phyloP scores from a whole-genome alignment of 2,329 filamentous ascomycete species.

The Zasmidium cellare region DNA sequence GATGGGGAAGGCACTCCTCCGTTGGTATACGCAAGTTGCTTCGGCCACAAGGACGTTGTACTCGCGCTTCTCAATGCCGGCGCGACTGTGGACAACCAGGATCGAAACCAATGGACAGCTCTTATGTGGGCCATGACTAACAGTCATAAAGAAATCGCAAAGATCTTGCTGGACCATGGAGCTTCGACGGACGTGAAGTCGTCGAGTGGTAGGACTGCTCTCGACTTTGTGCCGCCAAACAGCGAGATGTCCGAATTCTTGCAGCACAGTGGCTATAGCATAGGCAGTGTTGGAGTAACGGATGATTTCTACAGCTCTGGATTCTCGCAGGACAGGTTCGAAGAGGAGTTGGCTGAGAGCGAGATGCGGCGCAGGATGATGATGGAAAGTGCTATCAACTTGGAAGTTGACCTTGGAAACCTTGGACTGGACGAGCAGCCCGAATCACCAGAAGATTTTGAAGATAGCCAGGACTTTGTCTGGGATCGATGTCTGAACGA shows the following conservation, averaged over 20 bases:
- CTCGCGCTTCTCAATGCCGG: conserved; percentile 80
- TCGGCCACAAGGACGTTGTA: conserved; percentile 91
- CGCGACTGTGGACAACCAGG: conserved; percentile 86
- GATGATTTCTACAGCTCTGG: conserved; percentile 95
- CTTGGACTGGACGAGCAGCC: conserved; percentile 94
- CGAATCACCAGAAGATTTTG: conserved; percentile 82
- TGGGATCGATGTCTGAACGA: conserved; percentile 94
- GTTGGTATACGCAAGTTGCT: conserved; percentile 96
- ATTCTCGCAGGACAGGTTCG: conserved; percentile 88
- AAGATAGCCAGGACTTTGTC: conserved; percentile 91
- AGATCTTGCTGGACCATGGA: conserved; percentile 85
- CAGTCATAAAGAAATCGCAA: conserved; percentile 92
- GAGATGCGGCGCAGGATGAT: conserved; percentile 96
- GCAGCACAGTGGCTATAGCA: conserved; percentile 89
- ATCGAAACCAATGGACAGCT: conserved; percentile 95
- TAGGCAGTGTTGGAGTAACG: conserved; percentile 73
- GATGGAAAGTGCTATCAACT: conserved; percentile 96
- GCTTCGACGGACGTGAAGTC: conserved; percentile 96
- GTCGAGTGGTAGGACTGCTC: conserved; percentile 86
- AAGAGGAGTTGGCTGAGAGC: conserved; percentile 95
- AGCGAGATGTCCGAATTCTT: conserved; percentile 97
- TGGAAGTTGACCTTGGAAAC: conserved; percentile 95
- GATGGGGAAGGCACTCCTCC: conserved; percentile 97
- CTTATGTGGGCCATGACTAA: conserved; percentile 99
- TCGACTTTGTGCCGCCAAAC: conserved; percentile 92